Evolutionary conservation across 192 early-diverging fungal genomes (phyloP), one percentile per base, ranked within the genome.

Genomic region (Linnemannia hyalina): DNA sequence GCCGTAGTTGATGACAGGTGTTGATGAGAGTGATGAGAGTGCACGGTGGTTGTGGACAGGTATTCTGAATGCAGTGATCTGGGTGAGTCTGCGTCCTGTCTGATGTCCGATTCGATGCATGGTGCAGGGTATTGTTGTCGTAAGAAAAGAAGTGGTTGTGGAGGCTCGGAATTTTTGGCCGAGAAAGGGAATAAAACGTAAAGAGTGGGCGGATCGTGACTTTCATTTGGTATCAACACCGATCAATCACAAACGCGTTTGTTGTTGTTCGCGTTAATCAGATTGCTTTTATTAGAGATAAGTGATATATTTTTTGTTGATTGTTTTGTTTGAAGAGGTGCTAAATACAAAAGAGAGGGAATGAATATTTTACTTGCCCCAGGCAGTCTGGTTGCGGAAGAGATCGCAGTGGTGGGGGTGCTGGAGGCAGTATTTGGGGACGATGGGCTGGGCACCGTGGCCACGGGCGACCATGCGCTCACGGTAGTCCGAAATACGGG

Each of bases 401-500:
- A 88, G 63, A 72, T 88, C 81, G 73, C 86, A 88, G 41, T 79
- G 77, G 70, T 88, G 86, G n/a, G 86, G 86, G 78, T 88, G 78
- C 78, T 82, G 69, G 16, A 82, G 13, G 77, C 86, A 88, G 70
- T 82, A 88, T 75, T 88, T 82, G 57, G 86, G 79, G 82, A 91
- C 91, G 88, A 94, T 68, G 88, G 93, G 83, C 87, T 92, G 87
- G 88, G 93, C 91, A 40, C n/a, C 75, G 72, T 94, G 91, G 22
- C 93, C 95, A 78, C 95, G 94, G 22, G 88, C 87, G 15, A 93
- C 88, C 82, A 95, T 78, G 57, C 94, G 93, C 88, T 92, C 93
- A 26, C 92, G 90, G 90, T 93, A 94, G 78, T 94, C 91, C 81
- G 92, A 89, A 83, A 95, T 90, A 41, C 95, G 93, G 41, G 83